A percentile compares a stretch with the other conserved stretches of the same genome.
phyloP scores from a whole-genome alignment of 1,139 yeast species.

The Hanseniaspora uvarum region DNA sequence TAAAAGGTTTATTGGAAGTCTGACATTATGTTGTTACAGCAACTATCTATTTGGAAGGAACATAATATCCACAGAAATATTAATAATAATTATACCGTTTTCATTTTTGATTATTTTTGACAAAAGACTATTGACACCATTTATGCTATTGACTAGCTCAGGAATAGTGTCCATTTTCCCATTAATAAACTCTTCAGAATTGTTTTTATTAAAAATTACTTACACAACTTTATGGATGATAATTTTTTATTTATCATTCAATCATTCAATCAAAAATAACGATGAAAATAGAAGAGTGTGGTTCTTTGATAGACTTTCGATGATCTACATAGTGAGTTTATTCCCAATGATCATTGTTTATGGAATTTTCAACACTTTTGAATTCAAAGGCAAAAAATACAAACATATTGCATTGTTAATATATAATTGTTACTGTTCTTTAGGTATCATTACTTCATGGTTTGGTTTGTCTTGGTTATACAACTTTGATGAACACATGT shows the following conservation, averaged over 20 bases:
- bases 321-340: conserved; percentile 58
- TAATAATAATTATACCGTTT: conserved; percentile 81
- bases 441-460: conserved; percentile 84
- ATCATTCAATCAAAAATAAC: conserved; percentile 46
- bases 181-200: conserved; percentile 67
- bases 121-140: conserved; percentile 58
- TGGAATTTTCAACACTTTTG: conserved; percentile 48
- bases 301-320: conserved; percentile 60
- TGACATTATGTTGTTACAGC: conserved; percentile 83
- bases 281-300: conserved; percentile 41
- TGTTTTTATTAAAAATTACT: conserved; percentile 63
- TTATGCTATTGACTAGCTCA: conserved; percentile 56
- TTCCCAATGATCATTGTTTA: conserved; percentile 51
- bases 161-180: conserved; percentile 89
- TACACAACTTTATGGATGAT: conserved; percentile 82
- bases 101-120: conserved; percentile 67
- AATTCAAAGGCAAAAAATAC: conserved; percentile 39
- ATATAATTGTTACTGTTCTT: conserved; percentile 72
- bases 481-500: conserved; percentile 61
- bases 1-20: conserved; percentile 68
- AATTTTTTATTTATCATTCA: conserved; percentile 60
- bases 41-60: conserved; percentile 94
- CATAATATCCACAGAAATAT: conserved; percentile 77
- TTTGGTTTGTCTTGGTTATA: conserved; percentile 80
- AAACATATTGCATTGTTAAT: conserved; percentile 74